Evolutionary conservation across 1,284 basidiomycete species (phyloP).

Genomic region (Rhodotorula sp.): DNA sequence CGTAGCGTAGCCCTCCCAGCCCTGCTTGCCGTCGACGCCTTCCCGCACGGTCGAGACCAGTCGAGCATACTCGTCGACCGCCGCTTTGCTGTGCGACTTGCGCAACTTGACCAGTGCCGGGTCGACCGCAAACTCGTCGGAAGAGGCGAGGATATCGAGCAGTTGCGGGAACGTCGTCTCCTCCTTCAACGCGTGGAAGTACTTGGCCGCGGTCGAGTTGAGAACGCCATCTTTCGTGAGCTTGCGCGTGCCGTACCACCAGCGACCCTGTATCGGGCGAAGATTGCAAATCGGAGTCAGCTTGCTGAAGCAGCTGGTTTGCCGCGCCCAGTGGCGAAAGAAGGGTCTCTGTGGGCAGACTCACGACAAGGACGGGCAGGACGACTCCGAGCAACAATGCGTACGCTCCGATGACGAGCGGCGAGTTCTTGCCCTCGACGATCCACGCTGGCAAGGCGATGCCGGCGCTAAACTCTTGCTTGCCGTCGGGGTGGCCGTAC

Average conservation of each 20-base stretch:
- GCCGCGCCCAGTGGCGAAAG: too few species aligned
- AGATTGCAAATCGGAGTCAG: too few species aligned
- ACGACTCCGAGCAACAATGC: slow-evolving; percentile 81
- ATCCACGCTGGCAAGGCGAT: slow-evolving; percentile 96
- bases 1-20: slow-evolving; percentile 36
- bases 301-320: background rate
- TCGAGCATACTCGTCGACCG: slow-evolving; percentile 36
- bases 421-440: slow-evolving; percentile 84
- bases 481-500: slow-evolving; percentile 95
- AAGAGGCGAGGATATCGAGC: slow-evolving; percentile 68
- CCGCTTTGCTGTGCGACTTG: slow-evolving; percentile 28
- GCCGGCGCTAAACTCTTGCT: slow-evolving; percentile 90
- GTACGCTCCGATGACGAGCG: slow-evolving; percentile 85
- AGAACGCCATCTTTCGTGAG: slow-evolving; percentile 92
- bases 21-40: slow-evolving; percentile 48
- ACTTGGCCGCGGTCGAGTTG: slow-evolving; percentile 76
- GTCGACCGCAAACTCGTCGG: slow-evolving; percentile 64
- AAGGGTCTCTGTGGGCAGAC: slow-evolving; percentile 44
- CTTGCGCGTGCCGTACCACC: slow-evolving; percentile 94
- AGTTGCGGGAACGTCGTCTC: slow-evolving; percentile 73
- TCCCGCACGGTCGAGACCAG: slow-evolving; percentile 31
- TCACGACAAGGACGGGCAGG: slow-evolving; percentile 78
- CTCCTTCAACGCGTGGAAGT: slow-evolving; percentile 85
- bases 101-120: slow-evolving; percentile 27
- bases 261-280: slow-evolving; percentile 63